A percentile compares a stretch with the other conserved stretches of the same genome.
These are phyloP conservation scores for Tieghemiomyces parasiticus DNA, from an alignment of 192 early-diverging fungal genomes.

Conservation along the genomic window DNA sequence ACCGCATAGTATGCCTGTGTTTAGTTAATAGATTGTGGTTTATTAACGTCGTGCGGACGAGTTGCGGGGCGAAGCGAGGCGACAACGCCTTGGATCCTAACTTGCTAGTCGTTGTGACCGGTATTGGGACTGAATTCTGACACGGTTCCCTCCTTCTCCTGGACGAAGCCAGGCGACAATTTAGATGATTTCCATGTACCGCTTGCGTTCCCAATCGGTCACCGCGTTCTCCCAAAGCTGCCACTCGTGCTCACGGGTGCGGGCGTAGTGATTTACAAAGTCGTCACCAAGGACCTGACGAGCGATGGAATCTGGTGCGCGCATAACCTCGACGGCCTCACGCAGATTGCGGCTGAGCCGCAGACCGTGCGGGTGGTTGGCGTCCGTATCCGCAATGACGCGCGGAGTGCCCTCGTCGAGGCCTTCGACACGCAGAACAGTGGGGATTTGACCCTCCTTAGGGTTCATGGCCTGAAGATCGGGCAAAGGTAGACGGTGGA, in stretches of 20 bases:
- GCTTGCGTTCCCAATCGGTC: constrained; percentile 52
- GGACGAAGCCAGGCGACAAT: background rate
- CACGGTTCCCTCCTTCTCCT: background rate
- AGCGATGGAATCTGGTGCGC: constrained; percentile 43
- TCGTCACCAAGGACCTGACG: constrained; percentile 51
- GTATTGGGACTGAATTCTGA: too few species aligned
- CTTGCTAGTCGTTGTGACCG: too few species aligned
- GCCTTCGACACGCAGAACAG: constrained; percentile 7
- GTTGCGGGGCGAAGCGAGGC: too few species aligned
- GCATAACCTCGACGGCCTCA: constrained; percentile 56
- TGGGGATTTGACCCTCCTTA: constrained; percentile 11
- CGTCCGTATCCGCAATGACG: background rate
- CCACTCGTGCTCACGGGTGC: constrained; percentile 57
- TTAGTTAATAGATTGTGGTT: too few species aligned
- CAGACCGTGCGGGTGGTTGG: background rate
- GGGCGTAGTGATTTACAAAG: constrained; percentile 65
- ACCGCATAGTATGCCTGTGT: too few species aligned
- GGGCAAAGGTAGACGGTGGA: constrained; percentile 30
- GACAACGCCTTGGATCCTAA: too few species aligned
- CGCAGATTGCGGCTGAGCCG: constrained; percentile 29
- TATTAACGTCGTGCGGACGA: too few species aligned
- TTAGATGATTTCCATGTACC: constrained; percentile 51
- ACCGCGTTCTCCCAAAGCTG: constrained; percentile 50
- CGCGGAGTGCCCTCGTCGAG: constrained; percentile 12
- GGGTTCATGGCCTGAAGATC: constrained; percentile 12